Base-by-base conservation (phyloP, 495 filamentous ascomycete species). In the Xylaria longipes region DNA sequence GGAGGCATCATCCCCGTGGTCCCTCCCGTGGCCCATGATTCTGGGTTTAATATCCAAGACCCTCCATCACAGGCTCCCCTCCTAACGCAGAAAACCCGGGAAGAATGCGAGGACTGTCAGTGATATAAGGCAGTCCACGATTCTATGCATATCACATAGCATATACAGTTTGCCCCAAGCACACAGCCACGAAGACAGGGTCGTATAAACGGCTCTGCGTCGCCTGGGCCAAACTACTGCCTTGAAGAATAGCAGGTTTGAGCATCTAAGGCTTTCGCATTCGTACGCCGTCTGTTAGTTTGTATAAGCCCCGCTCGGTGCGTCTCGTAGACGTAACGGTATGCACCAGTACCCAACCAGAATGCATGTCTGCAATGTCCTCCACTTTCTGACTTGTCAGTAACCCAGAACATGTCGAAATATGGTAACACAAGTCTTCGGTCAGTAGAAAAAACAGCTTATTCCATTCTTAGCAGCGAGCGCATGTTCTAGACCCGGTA, bases 81-180 rank as follows among this genome's bases (percentile, higher is more conserved):
- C 9, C 68, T 3, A 39, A 27, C 57, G 5, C 25, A 65, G 45
- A 48, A 35, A 37, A 58, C 54, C 57, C 35, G 61, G 65, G 64
- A 54, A 39, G 72, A 73, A 29, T 78, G 76, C 29, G 76, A 76
- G 67, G 76, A 78, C 45, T 78, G 76, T 37, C 75, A 75, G 41
- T 78, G 22, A 64, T 50, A 14, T n/a, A 33, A 31, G 3, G 25
- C 3, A 20, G 6, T 22, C 11, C 6, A 20, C 17, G 1, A 1
- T 37, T 20, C 20, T 20, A 39, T 52, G n/a, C 35, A 48, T 46
- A 27, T 25, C 52, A 27, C 22, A 35, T 8, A 27, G 17, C 5
- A 45, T 14, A 69, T 45, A 39, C 33, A 37, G 20, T 37, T n/a
- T 60, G 17, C 31, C 57, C 20, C 6, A 4, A 31, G n/a, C 20